Base-by-base conservation (phyloP, 768 basidiomycete species). In the Cystobasidium onofrii region DNA sequence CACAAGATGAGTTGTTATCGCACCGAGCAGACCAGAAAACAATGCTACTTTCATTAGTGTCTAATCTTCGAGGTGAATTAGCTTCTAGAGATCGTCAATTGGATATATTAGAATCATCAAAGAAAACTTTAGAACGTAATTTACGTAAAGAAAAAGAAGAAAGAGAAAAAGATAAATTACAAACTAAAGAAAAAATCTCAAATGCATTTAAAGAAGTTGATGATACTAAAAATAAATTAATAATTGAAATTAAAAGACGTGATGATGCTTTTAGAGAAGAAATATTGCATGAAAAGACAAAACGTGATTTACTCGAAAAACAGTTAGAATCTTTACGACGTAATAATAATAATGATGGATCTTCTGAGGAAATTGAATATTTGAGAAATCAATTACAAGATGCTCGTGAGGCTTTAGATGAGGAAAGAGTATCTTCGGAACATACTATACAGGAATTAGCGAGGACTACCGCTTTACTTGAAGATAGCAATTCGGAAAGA, bases 1-100 rank as follows among this genome's bases (percentile, higher is more conserved):
- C 69, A 10, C 69, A 71, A 41, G 52, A 55, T 55, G 69, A 71
- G n/a, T 34, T 71, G 17, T 54, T 71, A 2, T 71, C 69, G 10
- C 69, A 71, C 31, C 54, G 69, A 33, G 69, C 69, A 34, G 69
- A 71, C 31, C 69, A 71, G 25, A 71, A 71, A 44, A 71, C 69
- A 25, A 52, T 71, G 31, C 69, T 71, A 10, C 9, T 71, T 23
- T 71, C 69, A 6, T 54, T 71, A 1, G 55, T 71, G 9, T 34
- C 69, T 10, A 71, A 71, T 60, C 25, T 71, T 34, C 50, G 69
- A n/a, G 69, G 52, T 36, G 69, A 71, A 36, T 52, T 71, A 31
- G 69, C 69, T 29, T 55, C 69, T 20, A 23, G 69, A 60, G 69
- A 71, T 44, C 52, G 69, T 27, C 23, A 23, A 52, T 52, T 71